These are phyloP conservation scores for Mercurialis annua DNA, from an alignment of 345 rosid genomes.

Conservation along the genomic window DNA sequence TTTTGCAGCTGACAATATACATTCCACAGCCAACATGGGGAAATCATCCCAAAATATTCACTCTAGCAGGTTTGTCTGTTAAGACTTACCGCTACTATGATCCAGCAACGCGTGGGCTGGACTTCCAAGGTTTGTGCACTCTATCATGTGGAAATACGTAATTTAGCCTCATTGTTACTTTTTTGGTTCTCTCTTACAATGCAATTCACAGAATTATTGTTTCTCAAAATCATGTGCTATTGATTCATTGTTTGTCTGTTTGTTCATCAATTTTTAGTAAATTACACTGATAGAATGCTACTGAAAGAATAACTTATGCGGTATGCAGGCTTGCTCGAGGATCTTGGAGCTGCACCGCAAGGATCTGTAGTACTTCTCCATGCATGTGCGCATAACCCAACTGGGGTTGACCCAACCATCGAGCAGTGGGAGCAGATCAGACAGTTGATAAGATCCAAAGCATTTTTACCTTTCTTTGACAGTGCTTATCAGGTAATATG, in stretches of 20 bases:
- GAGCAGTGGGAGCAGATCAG: constrained; percentile 25
- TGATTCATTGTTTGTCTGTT: neutral
- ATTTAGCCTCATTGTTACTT: neutral
- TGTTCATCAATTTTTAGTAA: neutral
- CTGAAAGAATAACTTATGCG: neutral
- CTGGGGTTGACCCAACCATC: constrained; percentile 85
- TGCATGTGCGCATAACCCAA: constrained; percentile 98
- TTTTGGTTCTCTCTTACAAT: neutral
- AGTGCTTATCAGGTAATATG: constrained; percentile 18
- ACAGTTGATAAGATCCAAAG: constrained; percentile 22
- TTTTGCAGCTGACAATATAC: constrained; percentile 58
- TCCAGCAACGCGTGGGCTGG: constrained; percentile 73
- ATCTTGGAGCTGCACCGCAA: constrained; percentile 81
- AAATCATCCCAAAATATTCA: constrained; percentile 70
- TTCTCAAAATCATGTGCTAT: neutral
- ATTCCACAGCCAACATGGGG: constrained; percentile 90
- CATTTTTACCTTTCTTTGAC: constrained; percentile 20
- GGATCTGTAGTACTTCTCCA: constrained; percentile 92
- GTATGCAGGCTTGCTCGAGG: constrained; percentile 65
- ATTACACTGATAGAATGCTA: neutral
- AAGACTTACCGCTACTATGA: constrained; percentile 77
- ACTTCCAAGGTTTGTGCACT: constrained; percentile 56
- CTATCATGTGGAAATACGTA: neutral
- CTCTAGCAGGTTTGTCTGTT: constrained; percentile 64
- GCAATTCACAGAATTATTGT: neutral